phyloP scores from a whole-genome alignment of 306 rosid genomes.

The Medicago truncatula region DNA sequence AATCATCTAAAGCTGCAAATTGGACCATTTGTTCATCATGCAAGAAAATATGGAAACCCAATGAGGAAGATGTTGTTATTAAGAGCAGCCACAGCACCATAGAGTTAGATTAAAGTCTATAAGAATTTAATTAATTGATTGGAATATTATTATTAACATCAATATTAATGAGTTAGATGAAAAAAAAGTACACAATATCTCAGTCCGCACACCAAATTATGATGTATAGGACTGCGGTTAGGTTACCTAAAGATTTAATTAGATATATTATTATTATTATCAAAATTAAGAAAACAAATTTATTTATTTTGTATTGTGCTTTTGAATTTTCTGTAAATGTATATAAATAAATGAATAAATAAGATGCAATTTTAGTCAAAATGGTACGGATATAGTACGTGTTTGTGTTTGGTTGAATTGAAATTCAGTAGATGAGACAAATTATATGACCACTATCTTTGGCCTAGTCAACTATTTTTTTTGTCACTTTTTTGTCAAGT shows the following conservation, averaged over 20 bases:
- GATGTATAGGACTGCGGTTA: conserved; percentile 29
- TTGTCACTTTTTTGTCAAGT: no score
- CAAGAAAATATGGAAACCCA: conserved; percentile 40
- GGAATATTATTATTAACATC: conserved; percentile 21
- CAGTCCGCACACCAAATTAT: conserved; percentile 22
- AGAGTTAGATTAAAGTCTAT: conserved; percentile 21
- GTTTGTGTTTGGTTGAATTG: neutral
- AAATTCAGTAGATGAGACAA: neutral
- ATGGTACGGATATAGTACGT: conserved; percentile 14
- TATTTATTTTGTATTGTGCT: neutral
- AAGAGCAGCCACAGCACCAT: conserved; percentile 22
- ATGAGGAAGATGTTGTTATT: neutral
- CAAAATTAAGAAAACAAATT: neutral
- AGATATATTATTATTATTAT: neutral
- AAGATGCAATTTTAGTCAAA: neutral
- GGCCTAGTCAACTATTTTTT: neutral
- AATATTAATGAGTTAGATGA: neutral
- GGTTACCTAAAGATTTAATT: conserved; percentile 1
- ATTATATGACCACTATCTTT: neutral
- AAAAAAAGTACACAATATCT: no score
- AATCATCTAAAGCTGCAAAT: conserved; percentile 47
- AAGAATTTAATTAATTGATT: neutral
- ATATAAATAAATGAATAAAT: neutral
- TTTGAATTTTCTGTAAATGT: neutral
- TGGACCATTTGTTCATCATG: conserved; percentile 55